Percentiles rank a stretch among this genome's conserved stretches.
Conservation (phyloP, 345 rosid genomes). For the Salix arbutifolia region DNA sequence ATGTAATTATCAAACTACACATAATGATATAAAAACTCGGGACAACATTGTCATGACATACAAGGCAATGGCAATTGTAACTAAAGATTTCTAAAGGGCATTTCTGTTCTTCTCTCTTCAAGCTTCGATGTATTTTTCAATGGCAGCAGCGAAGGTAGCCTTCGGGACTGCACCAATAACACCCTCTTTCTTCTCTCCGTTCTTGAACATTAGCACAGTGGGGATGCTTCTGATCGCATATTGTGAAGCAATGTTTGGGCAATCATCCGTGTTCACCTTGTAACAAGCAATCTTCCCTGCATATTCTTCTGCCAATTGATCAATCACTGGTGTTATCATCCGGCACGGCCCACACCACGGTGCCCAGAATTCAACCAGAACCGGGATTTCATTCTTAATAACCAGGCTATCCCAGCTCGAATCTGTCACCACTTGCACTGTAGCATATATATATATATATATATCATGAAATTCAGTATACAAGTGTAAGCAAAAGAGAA, state of each 20-base stretch:
- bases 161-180: slow-evolving; percentile 61
- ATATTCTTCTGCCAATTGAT: slow-evolving; percentile 1
- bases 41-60: background rate
- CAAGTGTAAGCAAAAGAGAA: background rate
- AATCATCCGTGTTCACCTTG: slow-evolving; percentile 60
- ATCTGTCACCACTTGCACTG: background rate
- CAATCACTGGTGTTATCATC: background rate
- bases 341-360: background rate
- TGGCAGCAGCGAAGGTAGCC: slow-evolving; percentile 29
- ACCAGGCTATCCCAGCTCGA: background rate
- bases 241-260: slow-evolving; percentile 44
- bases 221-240: slow-evolving; percentile 64
- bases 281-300: slow-evolving; percentile 47
- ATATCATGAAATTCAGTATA: background rate
- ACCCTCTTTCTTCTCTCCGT: slow-evolving; percentile 58
- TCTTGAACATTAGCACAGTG: slow-evolving; percentile 50
- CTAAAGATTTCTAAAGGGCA: background rate
- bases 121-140: background rate
- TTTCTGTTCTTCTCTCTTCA: background rate
- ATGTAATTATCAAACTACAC: background rate
- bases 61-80: background rate
- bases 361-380: background rate
- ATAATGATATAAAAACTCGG: background rate
- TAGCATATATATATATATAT: no score
- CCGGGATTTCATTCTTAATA: background rate